Evolutionary conservation across 208 protist species (phyloP), one percentile per base, ranked within the genome.

Genomic region (Leishmania lainsoni): DNA sequence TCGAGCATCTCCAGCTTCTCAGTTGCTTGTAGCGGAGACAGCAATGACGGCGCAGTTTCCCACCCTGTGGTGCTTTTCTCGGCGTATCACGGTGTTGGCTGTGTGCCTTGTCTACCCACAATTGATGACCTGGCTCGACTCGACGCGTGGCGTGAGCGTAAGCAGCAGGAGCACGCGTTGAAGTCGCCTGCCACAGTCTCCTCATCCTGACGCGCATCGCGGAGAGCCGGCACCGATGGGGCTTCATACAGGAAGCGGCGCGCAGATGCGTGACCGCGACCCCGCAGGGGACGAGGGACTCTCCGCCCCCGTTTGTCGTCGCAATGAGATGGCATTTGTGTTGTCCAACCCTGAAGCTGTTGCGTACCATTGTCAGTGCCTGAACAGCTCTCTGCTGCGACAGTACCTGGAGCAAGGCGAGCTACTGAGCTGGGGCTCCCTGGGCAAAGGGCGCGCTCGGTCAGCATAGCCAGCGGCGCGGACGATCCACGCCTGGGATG

Each of bases 41-140:
- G 52, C 73, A 2, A 81, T 85, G 22, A 75, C 81, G 56, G 85
- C 90, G 2, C 91, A 95, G 80, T 91, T 90, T 70, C 94, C 94
- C 14, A 77, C 77, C 0, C 94, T 14, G 86, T 95, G 2, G 49
- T 90, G 35, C 54, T 81, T 20, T 97, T 97, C 78, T 63, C 84
- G 4, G 78, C 63, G 14, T 85, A 86, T 49, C 86, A 91, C 86
- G 93, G 93, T 26, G 78, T 91, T 10, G 81, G 90, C 56, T 97
- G 93, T 72, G 82, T 86, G 42, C 81, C 91, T 9, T 83, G 79
- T 39, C 35, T 95, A 22, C 93, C 93, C 2, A 73, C 73, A 1
- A 42, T 59, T 49, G 86, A 77, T 51, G 78, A 84, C 76, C 58
- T 82, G 61, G 42, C 68, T 65, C 76, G 58, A 35, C 72, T 84